Evolutionary conservation across 2,329 filamentous ascomycete species (phyloP).

Genomic region (Phaeoacremonium minimum): DNA sequence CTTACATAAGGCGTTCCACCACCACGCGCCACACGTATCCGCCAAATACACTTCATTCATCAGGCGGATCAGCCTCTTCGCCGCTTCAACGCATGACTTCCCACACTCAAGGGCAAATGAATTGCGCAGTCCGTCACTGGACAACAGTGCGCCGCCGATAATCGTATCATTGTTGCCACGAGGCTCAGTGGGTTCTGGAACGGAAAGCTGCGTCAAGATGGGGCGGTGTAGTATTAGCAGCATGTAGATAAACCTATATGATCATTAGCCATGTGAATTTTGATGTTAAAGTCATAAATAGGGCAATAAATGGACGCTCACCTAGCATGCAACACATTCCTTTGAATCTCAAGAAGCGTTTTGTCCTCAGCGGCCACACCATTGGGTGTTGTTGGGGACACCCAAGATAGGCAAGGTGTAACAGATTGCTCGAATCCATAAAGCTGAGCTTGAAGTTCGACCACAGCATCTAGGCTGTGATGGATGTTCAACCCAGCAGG

Average conservation of each 20-base stretch:
- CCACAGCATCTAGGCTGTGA: constrained; percentile 11
- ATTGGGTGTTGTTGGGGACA: constrained; percentile 6
- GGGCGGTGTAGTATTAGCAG: constrained; percentile 16
- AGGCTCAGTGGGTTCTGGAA: no score
- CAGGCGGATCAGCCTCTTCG: constrained; percentile 13
- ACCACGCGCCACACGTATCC: constrained; percentile 12
- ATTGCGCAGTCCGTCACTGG: constrained; percentile 8
- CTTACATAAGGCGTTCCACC: constrained; percentile 16
- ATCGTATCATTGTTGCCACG: no score
- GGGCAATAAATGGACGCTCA: not conserved
- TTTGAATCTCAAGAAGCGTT: constrained; percentile 8
- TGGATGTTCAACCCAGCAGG: constrained; percentile 3
- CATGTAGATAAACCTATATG: constrained; percentile 10
- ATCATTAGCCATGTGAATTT: not conserved
- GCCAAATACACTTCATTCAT: constrained; percentile 12
- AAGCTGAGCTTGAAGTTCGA: constrained; percentile 13
- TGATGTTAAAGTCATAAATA: constrained; percentile 2
- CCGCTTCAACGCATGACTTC: constrained; percentile 11
- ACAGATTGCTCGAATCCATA: constrained; percentile 9
- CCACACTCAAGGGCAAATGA: constrained; percentile 11
- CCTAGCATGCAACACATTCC: constrained; percentile 11
- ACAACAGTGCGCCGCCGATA: no score
- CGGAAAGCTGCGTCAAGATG: constrained; percentile 12
- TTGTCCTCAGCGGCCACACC: constrained; percentile 4
- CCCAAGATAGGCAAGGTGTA: constrained; percentile 12